phyloP scores from a whole-genome alignment of 768 basidiomycete genomes.

The Cystofilobasidium bisporidii region DNA sequence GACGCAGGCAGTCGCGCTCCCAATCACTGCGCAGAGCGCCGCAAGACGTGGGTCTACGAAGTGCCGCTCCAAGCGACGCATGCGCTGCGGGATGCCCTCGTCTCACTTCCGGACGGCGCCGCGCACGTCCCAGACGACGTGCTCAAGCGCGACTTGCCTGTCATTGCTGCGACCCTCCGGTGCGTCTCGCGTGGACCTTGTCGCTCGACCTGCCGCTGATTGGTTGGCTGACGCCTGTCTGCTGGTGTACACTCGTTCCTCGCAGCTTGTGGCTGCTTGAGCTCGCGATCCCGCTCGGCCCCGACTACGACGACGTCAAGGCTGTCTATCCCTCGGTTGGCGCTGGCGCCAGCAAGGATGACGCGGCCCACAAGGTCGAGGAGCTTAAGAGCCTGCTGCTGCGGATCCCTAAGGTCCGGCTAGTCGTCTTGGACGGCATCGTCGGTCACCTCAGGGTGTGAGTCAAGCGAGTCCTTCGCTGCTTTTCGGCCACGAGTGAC shows the following conservation, averaged over 20 bases:
- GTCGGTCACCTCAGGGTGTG: slow-evolving; percentile 19
- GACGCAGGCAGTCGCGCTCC: too few relatives aligned
- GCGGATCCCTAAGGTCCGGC: slow-evolving; percentile 21
- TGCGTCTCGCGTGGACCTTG: too few relatives aligned
- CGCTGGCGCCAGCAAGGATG: neutral
- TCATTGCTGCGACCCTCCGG: slow-evolving; percentile 20
- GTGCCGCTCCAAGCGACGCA: slow-evolving; percentile 23
- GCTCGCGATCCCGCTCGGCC: slow-evolving; percentile 14
- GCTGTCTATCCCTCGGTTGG: slow-evolving; percentile 20
- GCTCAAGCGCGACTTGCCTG: slow-evolving; percentile 22
- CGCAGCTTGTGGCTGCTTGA: slow-evolving; percentile 20
- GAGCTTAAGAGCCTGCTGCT: slow-evolving; percentile 21
- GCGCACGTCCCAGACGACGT: slow-evolving; percentile 1
- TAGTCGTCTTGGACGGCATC: slow-evolving; percentile 22
- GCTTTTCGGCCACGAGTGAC: too few relatives aligned
- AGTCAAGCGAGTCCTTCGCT: neutral
- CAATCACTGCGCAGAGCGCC: slow-evolving; percentile 7
- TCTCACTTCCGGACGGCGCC: slow-evolving; percentile 6
- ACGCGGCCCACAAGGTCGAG: slow-evolving; percentile 6
- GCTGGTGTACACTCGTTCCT: neutral
- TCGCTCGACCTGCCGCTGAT: too few relatives aligned
- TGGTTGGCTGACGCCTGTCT: neutral
- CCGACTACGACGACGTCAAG: slow-evolving; percentile 24
- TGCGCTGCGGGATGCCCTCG: slow-evolving; percentile 9
- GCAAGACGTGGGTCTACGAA: slow-evolving; percentile 27